Base-by-base conservation (phyloP, 805 yeast genomes). In the Kuraishia cidri region DNA sequence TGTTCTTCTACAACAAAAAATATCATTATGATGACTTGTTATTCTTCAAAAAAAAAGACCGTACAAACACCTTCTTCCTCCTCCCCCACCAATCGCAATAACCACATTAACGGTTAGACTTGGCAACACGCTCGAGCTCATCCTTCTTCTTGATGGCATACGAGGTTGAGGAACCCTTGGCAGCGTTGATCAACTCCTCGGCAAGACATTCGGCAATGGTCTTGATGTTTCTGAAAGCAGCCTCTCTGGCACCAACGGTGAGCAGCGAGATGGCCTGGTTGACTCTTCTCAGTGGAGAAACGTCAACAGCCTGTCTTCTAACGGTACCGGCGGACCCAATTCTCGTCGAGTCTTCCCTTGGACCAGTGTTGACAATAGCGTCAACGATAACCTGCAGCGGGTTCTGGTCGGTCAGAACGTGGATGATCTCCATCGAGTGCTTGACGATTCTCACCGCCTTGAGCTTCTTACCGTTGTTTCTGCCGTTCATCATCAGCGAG, bases 121-220 rank as follows among this genome's bases (percentile, higher is more conserved):
- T 92, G 68, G 99, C 99, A 72, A 92, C 99, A 84, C 99, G 95
- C 82, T 92, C 99, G 70, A 92, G 84, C 81, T 92, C 99, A 72
- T 92, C 99, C 95, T 92, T 92, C 98, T 92, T 92, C 94, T 92
- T 92, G 78, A 92, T 94, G 60, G 98, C 98, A 70, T 88, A 94
- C 63, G 98, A 92, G 69, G 97, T 94, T 54, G 99, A 88, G 60
- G 98, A 92, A 73, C 97, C 97, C 82, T 92, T 92, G 64, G 94
- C 98, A 61, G 99, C 99, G 79, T 92, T 92, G 71, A 92, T 94
- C 70, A 92, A 84, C 80, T 92, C 99, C 79, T 92, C 99, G 65
- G 99, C 97, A 67, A 92, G 84, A 75, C 98, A 92, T 76, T 92
- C 99, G 64, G 98, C 94, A 70, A 92, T 92, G 68, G 97, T 87